Evolutionary conservation across 371 early-diverging fungal species (phyloP).

Genomic region (Nematocida sp.): DNA sequence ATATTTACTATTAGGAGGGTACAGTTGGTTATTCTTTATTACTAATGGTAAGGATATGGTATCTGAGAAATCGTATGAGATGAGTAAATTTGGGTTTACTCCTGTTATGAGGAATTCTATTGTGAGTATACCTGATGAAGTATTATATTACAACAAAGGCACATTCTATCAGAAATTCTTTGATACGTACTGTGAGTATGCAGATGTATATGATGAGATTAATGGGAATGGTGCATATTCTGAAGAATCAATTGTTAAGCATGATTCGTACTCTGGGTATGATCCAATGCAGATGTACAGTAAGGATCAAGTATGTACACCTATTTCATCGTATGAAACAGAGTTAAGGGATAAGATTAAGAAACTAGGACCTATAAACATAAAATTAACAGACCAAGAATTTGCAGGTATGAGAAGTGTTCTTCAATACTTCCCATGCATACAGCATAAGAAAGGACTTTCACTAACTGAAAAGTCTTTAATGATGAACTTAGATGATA

Average conservation of each 20-base stretch:
- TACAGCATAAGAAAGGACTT: not conserved
- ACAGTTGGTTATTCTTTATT: not conserved
- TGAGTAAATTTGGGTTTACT: not conserved
- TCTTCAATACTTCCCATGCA: conserved; percentile 8
- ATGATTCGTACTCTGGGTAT: not conserved
- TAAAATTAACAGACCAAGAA: conserved; percentile 10
- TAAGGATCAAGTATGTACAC: conserved; percentile 1
- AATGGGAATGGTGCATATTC: conserved; percentile 10
- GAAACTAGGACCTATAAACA: conserved; percentile 1
- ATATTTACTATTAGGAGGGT: not conserved
- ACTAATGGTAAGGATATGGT: conserved; percentile 6
- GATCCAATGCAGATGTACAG: conserved; percentile 4
- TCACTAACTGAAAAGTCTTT: not conserved
- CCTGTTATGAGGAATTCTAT: not conserved
- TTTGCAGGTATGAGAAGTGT: not conserved
- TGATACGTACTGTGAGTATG: conserved; percentile 34
- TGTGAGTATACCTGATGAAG: too few species aligned
- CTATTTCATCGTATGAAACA: not conserved
- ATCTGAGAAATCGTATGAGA: not conserved
- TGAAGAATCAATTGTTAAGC: not conserved
- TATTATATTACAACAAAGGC: not conserved
- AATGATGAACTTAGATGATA: not conserved
- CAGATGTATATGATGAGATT: not conserved
- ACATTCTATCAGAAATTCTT: conserved; percentile 43
- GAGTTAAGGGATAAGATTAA: not conserved